Evolutionary conservation across 345 rosid genomes (phyloP).

Genomic region (Luvunga scandens): DNA sequence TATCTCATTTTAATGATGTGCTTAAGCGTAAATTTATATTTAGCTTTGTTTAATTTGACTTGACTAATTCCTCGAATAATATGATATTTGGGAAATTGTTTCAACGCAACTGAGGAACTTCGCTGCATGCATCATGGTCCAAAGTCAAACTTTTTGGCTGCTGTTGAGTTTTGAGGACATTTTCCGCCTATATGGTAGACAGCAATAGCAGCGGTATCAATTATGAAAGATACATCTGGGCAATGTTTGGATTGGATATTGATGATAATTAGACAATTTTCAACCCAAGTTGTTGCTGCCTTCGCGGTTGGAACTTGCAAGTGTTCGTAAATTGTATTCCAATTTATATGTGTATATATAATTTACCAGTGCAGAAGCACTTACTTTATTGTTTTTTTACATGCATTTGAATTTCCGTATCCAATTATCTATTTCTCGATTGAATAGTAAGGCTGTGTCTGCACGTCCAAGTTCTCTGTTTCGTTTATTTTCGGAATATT

Average conservation of each 20-base stretch:
- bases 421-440: not conserved
- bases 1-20: no score
- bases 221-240: not conserved
- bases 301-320: not conserved
- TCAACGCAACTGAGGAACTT: not conserved
- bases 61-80: not conserved
- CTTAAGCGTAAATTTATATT: no score
- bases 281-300: not conserved
- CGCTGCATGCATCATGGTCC: not conserved
- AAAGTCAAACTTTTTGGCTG: not conserved
- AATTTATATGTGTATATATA: not conserved
- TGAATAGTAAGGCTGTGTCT: not conserved
- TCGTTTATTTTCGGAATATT: not conserved
- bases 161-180: not conserved
- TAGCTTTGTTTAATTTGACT: no score
- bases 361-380: not conserved
- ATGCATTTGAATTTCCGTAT: not conserved
- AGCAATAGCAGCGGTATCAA: not conserved
- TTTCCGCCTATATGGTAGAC: not conserved
- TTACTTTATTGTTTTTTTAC: not conserved
- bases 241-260: not conserved
- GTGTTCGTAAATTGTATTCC: not conserved
- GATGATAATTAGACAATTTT: not conserved
- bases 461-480: not conserved
- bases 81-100: not conserved